Base-by-base conservation (phyloP, 2,329 filamentous ascomycete genomes). In the Tolypocladium sp. region DNA sequence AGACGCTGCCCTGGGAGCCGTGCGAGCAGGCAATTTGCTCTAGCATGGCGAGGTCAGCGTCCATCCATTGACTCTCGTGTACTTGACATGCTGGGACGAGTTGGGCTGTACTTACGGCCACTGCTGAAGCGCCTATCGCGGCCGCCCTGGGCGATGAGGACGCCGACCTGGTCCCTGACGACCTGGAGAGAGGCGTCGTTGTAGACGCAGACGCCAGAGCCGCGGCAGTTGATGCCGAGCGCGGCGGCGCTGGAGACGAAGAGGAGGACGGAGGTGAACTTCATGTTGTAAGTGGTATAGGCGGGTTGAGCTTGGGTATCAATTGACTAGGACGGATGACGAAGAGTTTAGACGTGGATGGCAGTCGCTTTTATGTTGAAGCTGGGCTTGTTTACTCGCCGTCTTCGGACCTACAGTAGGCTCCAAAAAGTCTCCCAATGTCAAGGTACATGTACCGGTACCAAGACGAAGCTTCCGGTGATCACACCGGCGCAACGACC, bases 1-100 rank as follows among this genome's bases (percentile, higher is more conserved):
- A 65, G 35, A 61, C 38, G 58, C 54, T 59, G 20, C 55, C 57
- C 25, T 60, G 56, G 30, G 51, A 22, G 56, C 63, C 61, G 8
- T 61, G 33, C 10, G 63, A 58, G 41, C 63, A 65, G 40, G 59
- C 62, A 17, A 65, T 56, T 58, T 63, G 63, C 20, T 61, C 62
- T 62, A 38, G 15, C 35, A 15, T 37, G 37, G 49, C 10, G 35
- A 9, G 6, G 30, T 25, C 4, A 49, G 20, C 17, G 25, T 37
- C 35, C 10, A 15, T 37, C 35, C 35, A 3, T 37, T 12, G 10
- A 4, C 35, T 37, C 2, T 12, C 35, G 1, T 37, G 35, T 12
- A 12, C 35, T 37, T 37, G 35, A 37, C 12, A 37, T 13, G 1
- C 35, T 5, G 3, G 35, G 35, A 37, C 10, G 4, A 15, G 12